Conservation (phyloP, 345 rosid genomes). For the Triadica sebifera region DNA sequence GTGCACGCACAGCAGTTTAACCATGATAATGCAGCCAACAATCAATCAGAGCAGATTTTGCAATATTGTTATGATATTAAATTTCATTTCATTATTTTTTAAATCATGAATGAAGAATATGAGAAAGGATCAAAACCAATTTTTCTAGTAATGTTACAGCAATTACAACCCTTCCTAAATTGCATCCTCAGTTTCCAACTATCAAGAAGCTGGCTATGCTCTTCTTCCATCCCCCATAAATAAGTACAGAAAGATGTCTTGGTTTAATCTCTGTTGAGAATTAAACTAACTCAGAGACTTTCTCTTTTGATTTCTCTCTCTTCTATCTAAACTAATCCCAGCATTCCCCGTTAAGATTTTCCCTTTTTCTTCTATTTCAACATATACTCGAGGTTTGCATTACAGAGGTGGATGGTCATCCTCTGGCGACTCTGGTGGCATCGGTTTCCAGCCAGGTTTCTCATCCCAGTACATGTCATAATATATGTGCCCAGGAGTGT, state of each 20-base stretch:
- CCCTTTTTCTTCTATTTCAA: not conserved
- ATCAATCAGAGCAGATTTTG: not conserved
- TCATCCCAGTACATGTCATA: conserved; percentile 98
- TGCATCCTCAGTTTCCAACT: not conserved
- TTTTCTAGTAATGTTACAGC: not conserved
- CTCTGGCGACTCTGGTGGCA: conserved; percentile 64
- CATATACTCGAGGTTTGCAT: not conserved
- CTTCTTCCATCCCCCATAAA: not conserved
- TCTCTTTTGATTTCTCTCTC: not conserved
- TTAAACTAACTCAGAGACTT: not conserved
- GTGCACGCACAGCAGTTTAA: not conserved
- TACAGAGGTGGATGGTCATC: conserved; percentile 73
- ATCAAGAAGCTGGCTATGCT: not conserved
- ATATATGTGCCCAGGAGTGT: conserved; percentile 81
- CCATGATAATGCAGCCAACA: not conserved
- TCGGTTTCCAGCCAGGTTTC: conserved; percentile 89
- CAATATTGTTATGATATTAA: not conserved
- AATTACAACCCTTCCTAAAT: not conserved
- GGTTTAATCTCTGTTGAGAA: not conserved
- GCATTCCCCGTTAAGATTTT: not conserved
- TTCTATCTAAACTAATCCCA: not conserved
- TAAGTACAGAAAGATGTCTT: not conserved
- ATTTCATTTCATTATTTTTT: not conserved
- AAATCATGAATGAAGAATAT: not conserved
- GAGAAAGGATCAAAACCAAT: not conserved